These are phyloP conservation scores for Neurospora sp. DNA, from an alignment of 495 filamentous ascomycete genomes.

Conservation along the genomic window DNA sequence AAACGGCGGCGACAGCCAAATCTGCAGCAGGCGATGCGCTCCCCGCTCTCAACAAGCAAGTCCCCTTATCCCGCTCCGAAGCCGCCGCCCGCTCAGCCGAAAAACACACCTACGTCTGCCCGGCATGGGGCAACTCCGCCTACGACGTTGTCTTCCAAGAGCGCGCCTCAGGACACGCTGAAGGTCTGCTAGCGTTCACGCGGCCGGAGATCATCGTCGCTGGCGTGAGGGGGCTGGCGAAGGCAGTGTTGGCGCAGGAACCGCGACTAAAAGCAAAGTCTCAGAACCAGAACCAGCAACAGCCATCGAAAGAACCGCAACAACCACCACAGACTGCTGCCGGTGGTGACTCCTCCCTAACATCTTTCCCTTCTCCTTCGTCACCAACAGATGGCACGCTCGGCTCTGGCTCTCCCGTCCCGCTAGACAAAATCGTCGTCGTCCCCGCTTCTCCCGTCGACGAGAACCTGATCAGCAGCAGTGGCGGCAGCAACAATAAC, in stretches of 20 bases:
- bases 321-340: not conserved
- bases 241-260: constrained; percentile 23
- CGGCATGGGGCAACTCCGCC: constrained; percentile 32
- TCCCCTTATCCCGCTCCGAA: not conserved
- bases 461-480: not conserved
- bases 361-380: not conserved
- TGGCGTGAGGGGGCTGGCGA: constrained; percentile 30
- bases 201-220: constrained; percentile 28
- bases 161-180: constrained; percentile 17
- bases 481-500: not conserved
- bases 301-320: not conserved
- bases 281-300: not conserved
- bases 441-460: not conserved
- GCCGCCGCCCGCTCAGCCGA: constrained; percentile 2
- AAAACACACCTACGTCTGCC: constrained; percentile 27
- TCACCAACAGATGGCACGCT: not conserved
- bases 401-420: not conserved
- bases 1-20: not conserved
- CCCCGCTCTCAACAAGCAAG: not conserved
- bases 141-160: constrained; percentile 32
- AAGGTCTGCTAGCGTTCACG: constrained; percentile 33
- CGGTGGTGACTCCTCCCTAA: not conserved
- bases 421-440: not conserved
- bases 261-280: constrained; percentile 12
- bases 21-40: not conserved